These are phyloP conservation scores for Rhamnella rubrinervis DNA, from an alignment of 331 rosid genomes.

Conservation along the genomic window DNA sequence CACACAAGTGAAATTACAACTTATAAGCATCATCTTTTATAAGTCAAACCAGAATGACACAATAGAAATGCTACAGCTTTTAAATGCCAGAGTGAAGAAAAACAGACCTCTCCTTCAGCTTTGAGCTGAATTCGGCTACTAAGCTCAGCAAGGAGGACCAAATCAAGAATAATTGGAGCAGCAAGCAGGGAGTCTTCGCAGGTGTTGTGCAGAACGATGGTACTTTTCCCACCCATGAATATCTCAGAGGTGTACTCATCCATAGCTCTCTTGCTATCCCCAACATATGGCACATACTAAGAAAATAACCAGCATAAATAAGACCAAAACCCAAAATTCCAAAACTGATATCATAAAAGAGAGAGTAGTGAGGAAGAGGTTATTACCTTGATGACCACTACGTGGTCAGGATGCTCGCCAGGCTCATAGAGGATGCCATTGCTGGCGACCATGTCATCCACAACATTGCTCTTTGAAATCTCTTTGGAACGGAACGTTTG, in stretches of 20 bases:
- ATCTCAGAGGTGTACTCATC: conserved; percentile 97
- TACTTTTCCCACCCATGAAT: conserved; percentile 90
- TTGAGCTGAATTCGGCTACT: conserved; percentile 83
- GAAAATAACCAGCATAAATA: not conserved
- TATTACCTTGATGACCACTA: conserved; percentile 85
- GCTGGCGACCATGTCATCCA: conserved; percentile 97
- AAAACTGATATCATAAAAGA: not conserved
- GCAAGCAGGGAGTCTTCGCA: conserved; percentile 96
- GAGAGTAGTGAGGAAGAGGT: not conserved
- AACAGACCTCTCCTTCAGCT: conserved; percentile 75
- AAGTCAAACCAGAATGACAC: not conserved
- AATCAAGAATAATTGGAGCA: conserved; percentile 88
- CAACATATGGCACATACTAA: conserved; percentile 91
- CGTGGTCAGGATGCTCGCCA: conserved; percentile 98
- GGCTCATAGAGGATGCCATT: conserved; percentile 82
- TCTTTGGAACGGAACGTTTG: conserved; percentile 97
- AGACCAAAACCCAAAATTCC: not conserved
- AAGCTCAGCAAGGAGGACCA: conserved; percentile 97
- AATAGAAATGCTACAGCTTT: not conserved
- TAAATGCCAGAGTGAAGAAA: conserved; percentile 1
- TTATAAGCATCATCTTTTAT: not conserved
- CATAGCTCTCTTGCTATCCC: conserved; percentile 94
- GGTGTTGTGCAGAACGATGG: conserved; percentile 89
- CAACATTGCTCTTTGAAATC: conserved; percentile 96
- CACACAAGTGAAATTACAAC: not conserved